phyloP scores from a whole-genome alignment of 805 yeast species.

The Saccharomycopsis malanga region DNA sequence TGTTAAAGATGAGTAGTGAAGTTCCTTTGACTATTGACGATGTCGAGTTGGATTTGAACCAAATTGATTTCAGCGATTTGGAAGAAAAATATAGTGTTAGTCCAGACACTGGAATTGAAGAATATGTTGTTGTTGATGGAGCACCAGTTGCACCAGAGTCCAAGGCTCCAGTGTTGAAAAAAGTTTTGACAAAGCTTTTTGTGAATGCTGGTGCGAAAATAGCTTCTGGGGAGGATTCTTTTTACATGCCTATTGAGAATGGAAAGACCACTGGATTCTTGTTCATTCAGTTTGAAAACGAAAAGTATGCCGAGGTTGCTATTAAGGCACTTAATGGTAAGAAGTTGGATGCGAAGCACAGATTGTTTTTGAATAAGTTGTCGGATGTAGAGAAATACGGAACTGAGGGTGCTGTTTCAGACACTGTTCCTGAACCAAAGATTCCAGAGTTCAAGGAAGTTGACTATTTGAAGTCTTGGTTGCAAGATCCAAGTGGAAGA shows the following conservation, averaged over 20 bases:
- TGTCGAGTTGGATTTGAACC: constrained; percentile 46
- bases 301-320: constrained; percentile 66
- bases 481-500: constrained; percentile 79
- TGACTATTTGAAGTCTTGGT: constrained; percentile 85
- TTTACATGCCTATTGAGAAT: constrained; percentile 68
- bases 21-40: constrained; percentile 32
- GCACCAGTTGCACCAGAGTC: constrained; percentile 92
- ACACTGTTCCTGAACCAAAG: constrained; percentile 63
- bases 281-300: constrained; percentile 72
- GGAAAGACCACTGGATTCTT: constrained; percentile 81
- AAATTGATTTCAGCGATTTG: constrained; percentile 76
- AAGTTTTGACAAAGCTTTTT: constrained; percentile 79
- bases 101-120: constrained; percentile 57
- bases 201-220: constrained; percentile 65
- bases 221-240: constrained; percentile 27
- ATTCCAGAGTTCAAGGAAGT: constrained; percentile 66
- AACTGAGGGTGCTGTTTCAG: constrained; percentile 51
- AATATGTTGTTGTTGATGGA: constrained; percentile 84
- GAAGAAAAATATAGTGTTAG: constrained; percentile 67
- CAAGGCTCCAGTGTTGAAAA: constrained; percentile 74
- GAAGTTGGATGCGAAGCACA: constrained; percentile 90
- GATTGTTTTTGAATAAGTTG: constrained; percentile 75
- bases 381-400: constrained; percentile 78
- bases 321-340: constrained; percentile 77
- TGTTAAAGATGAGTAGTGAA: too few relatives aligned